phyloP scores from a whole-genome alignment of 176 grass and related monocot species.

The Oryza meridionalis region DNA sequence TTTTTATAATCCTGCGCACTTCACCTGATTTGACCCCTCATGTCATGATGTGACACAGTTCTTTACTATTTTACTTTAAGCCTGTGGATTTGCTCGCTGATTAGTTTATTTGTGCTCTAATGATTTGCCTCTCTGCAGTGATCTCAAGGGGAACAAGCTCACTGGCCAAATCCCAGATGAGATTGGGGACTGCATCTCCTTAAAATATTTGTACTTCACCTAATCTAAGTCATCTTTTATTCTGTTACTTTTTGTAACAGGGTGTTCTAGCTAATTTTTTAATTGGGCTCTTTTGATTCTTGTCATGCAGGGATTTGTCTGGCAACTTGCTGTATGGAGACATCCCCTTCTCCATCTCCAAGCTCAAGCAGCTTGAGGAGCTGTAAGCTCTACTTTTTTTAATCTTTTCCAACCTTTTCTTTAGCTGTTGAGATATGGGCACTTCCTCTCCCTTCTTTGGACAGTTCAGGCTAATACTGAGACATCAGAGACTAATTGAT shows the following conservation, averaged over 20 bases:
- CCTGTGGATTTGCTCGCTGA: slow-evolving; percentile 34
- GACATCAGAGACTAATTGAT: not conserved
- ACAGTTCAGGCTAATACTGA: not conserved
- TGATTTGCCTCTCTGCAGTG: slow-evolving; percentile 61
- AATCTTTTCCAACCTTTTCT: not conserved
- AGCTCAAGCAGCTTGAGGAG: slow-evolving; percentile 95
- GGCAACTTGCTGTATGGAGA: slow-evolving; percentile 87
- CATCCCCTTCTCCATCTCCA: slow-evolving; percentile 96
- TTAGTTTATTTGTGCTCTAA: slow-evolving; percentile 47
- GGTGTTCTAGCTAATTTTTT: slow-evolving; percentile 39
- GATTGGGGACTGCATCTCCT: slow-evolving; percentile 86
- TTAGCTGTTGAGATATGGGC: not conserved
- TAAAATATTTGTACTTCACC: slow-evolving; percentile 77
- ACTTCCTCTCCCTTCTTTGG: slow-evolving; percentile 2
- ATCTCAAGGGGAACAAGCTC: slow-evolving; percentile 89
- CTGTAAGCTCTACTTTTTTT: slow-evolving; percentile 62
- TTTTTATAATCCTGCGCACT: slow-evolving; percentile 40
- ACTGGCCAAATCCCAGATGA: slow-evolving; percentile 98
- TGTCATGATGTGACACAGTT: slow-evolving; percentile 46
- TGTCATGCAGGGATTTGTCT: slow-evolving; percentile 82
- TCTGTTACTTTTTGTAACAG: slow-evolving; percentile 35
- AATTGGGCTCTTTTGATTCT: slow-evolving; percentile 15
- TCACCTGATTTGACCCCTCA: slow-evolving; percentile 45
- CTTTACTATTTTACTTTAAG: slow-evolving; percentile 47
- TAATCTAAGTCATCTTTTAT: slow-evolving; percentile 48